Conservation (phyloP, 1,139 yeast genomes). For the Kodamaea plutei region DNA sequence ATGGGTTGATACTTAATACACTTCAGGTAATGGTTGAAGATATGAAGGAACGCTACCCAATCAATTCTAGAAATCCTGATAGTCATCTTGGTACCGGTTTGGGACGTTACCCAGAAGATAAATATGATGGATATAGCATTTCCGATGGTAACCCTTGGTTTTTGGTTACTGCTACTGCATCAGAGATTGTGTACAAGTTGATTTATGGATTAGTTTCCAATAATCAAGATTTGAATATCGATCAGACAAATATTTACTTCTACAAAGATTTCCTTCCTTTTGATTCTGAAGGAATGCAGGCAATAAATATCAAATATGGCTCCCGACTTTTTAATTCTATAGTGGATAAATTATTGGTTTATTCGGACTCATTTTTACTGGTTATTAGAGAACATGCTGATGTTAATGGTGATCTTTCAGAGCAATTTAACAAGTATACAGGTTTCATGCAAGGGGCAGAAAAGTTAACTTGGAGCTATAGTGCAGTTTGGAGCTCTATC, state of each 20-base stretch:
- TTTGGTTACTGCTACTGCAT: constrained; percentile 76
- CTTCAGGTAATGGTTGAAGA: constrained; percentile 54
- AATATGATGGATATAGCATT: constrained; percentile 73
- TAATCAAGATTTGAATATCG: constrained; percentile 24
- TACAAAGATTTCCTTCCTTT: constrained; percentile 27
- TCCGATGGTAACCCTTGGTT: constrained; percentile 96
- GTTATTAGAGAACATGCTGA: constrained; percentile 72
- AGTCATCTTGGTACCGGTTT: constrained; percentile 56
- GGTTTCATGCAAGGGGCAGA: constrained; percentile 90
- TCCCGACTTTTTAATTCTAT: constrained; percentile 45
- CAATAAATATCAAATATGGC: constrained; percentile 25
- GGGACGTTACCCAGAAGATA: constrained; percentile 93
- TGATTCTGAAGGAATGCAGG: constrained; percentile 11
- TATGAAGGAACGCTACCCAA: constrained; percentile 72
- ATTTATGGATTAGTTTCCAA: constrained; percentile 23
- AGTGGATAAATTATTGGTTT: constrained; percentile 43
- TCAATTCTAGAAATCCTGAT: constrained; percentile 51
- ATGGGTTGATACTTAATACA: constrained; percentile 54
- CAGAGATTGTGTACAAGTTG: constrained; percentile 50
- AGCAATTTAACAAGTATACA: constrained; percentile 75
- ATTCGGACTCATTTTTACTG: constrained; percentile 74
- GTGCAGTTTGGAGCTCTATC: constrained; percentile 69
- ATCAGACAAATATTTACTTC: constrained; percentile 25
- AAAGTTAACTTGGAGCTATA: constrained; percentile 88
- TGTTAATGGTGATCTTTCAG: constrained; percentile 75